Percentiles rank a stretch among this genome's conserved stretches.
These are phyloP conservation scores for Penicillium paxilli DNA, from an alignment of 495 filamentous ascomycete genomes.

Conservation along the genomic window DNA sequence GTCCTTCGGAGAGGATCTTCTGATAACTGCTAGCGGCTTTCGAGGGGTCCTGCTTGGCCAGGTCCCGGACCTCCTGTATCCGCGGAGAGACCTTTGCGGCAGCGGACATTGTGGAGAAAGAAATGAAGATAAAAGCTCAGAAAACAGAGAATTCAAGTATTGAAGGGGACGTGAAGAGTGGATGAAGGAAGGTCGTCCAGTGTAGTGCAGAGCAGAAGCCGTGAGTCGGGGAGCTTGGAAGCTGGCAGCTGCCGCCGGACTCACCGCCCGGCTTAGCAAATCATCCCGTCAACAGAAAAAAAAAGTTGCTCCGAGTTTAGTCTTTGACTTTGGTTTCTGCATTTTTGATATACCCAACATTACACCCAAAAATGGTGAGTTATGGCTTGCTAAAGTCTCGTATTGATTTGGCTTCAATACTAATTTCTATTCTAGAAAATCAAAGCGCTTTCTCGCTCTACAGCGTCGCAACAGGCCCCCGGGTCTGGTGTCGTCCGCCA, in stretches of 20 bases:
- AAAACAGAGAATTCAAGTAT: constrained; percentile 1
- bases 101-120: constrained; percentile 46
- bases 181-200: constrained; percentile 22
- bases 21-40: constrained; percentile 85
- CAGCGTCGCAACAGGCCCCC: constrained; percentile 73
- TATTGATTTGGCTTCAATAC: constrained; percentile 1
- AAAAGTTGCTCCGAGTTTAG: constrained; percentile 30
- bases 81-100: constrained; percentile 53
- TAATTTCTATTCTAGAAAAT: constrained; percentile 66
- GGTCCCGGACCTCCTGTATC: constrained; percentile 82
- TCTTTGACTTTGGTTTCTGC: too few species aligned
- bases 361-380: constrained; percentile 26
- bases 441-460: constrained; percentile 82
- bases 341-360: constrained; percentile 10
- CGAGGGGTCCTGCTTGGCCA: constrained; percentile 72
- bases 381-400: not conserved
- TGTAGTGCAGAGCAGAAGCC: too few species aligned
- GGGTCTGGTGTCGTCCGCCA: constrained; percentile 71
- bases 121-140: not conserved
- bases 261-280: constrained; percentile 35
- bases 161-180: constrained; percentile 7
- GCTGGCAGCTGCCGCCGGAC: constrained; percentile 28
- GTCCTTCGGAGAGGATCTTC: constrained; percentile 80
- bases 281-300: constrained; percentile 32
- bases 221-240: constrained; percentile 33